phyloP scores from a whole-genome alignment of 2,329 filamentous ascomycete species.

The Aspergillus hiratsukae region DNA sequence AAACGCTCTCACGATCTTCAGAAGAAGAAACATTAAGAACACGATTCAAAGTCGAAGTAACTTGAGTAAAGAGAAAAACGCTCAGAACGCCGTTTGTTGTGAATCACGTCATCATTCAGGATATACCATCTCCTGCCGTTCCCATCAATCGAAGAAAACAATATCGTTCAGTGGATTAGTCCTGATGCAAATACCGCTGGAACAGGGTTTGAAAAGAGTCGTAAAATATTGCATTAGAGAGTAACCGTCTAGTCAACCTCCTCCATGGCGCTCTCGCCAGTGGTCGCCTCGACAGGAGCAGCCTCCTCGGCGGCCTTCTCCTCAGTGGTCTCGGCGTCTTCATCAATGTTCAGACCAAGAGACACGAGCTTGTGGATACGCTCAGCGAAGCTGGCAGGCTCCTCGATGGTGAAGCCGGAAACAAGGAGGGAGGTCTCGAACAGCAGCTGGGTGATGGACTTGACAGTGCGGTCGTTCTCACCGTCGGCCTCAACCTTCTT shows the following conservation, averaged over 20 bases:
- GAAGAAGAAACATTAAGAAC: background rate
- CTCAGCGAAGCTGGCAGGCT: slow-evolving; percentile 96
- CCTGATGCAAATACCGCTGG: slow-evolving; percentile 10
- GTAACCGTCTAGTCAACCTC: slow-evolving; percentile 80
- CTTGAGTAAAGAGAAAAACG: slow-evolving; percentile 12
- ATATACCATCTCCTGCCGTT: slow-evolving; percentile 11
- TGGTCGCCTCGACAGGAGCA: slow-evolving; percentile 57
- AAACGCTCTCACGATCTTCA: background rate
- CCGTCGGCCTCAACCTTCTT: slow-evolving; percentile 97
- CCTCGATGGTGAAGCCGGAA: slow-evolving; percentile 98
- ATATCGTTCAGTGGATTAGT: slow-evolving; percentile 7
- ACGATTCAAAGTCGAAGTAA: background rate
- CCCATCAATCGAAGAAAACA: slow-evolving; percentile 14
- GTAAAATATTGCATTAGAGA: slow-evolving; percentile 11
- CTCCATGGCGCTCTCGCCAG: slow-evolving; percentile 96
- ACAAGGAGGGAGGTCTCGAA: slow-evolving; percentile 98
- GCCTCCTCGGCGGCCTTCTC: slow-evolving; percentile 53
- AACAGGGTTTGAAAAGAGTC: slow-evolving; percentile 9
- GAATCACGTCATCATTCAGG: slow-evolving; percentile 15
- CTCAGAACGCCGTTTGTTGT: slow-evolving; percentile 20
- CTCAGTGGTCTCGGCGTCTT: slow-evolving; percentile 71
- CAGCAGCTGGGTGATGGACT: slow-evolving; percentile 96
- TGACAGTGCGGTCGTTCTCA: slow-evolving; percentile 98
- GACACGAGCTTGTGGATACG: slow-evolving; percentile 99
- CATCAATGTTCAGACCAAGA: slow-evolving; percentile 94